Percentiles rank a stretch among this genome's conserved stretches.
phyloP scores from a whole-genome alignment of 2,329 filamentous ascomycete species.

The Xenosphaeropsis pyriputrescens region DNA sequence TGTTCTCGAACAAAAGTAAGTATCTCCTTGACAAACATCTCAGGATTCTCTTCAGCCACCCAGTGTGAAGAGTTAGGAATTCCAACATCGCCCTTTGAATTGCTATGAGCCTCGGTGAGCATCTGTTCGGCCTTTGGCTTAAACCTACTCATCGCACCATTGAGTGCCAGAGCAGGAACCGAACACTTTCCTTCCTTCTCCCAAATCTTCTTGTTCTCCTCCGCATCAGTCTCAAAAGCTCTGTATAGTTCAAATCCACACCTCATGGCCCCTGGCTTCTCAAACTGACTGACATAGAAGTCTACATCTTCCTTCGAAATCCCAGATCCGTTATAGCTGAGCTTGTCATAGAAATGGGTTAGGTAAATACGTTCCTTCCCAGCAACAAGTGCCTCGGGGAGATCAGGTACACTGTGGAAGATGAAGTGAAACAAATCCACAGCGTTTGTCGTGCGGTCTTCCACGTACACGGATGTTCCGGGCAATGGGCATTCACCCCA shows the following conservation, averaged over 20 bases:
- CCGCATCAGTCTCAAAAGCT: conserved; percentile 18
- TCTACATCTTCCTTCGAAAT: conserved; percentile 22
- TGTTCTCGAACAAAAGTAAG: conserved; percentile 13
- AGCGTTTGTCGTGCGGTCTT: conserved; percentile 9
- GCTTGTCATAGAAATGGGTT: conserved; percentile 26
- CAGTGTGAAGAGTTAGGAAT: conserved; percentile 20
- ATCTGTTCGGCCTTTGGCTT: conserved; percentile 13
- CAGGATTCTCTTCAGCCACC: conserved; percentile 23
- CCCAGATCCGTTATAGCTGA: conserved; percentile 20
- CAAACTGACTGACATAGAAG: conserved; percentile 21
- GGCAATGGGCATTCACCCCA: conserved; percentile 28
- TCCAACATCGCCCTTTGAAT: conserved; percentile 7
- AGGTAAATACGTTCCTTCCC: conserved; percentile 25
- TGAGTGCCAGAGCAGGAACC: conserved; percentile 16
- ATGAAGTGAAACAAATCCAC: conserved; percentile 20
- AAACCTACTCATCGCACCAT: conserved; percentile 16
- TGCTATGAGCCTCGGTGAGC: conserved; percentile 19
- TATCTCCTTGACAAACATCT: conserved; percentile 18
- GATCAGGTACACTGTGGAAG: conserved; percentile 23
- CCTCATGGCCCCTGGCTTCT: conserved; percentile 19
- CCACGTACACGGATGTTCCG: conserved; percentile 15
- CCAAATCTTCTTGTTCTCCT: conserved; percentile 16
- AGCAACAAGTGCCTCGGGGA: conserved; percentile 22
- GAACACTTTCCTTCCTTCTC: conserved; percentile 16
- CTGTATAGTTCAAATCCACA: conserved; percentile 19